phyloP scores from a whole-genome alignment of 2,329 filamentous ascomycete genomes.

The Monilinia polystroma region DNA sequence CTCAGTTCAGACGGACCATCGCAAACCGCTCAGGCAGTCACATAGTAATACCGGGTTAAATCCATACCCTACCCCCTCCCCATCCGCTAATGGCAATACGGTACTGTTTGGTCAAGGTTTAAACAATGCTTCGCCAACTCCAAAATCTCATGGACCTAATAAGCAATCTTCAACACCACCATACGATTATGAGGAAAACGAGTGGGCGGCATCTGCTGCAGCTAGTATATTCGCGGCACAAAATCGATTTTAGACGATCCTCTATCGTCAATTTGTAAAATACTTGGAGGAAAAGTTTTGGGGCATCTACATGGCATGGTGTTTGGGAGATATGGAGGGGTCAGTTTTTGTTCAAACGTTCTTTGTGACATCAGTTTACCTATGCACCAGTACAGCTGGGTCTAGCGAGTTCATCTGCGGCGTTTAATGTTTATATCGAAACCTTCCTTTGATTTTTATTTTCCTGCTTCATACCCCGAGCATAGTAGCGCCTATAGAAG shows the following conservation, averaged over 20 bases:
- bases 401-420: constrained; percentile 27
- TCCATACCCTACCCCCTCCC: constrained; percentile 65
- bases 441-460: constrained; percentile 30
- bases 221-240: constrained; percentile 77
- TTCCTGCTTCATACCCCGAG: constrained; percentile 34
- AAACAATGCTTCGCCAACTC: constrained; percentile 47
- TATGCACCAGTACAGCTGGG: constrained; percentile 24
- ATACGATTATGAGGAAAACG: constrained; percentile 89
- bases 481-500: constrained; percentile 30
- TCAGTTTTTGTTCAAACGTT: constrained; percentile 32
- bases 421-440: constrained; percentile 28
- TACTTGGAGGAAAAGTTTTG: constrained; percentile 40
- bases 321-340: constrained; percentile 35
- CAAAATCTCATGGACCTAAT: constrained; percentile 45
- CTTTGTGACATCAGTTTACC: constrained; percentile 30
- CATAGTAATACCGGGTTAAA: constrained; percentile 62
- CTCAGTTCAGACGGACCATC: constrained; percentile 43
- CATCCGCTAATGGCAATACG: constrained; percentile 80
- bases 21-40: constrained; percentile 58
- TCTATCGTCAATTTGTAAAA: constrained; percentile 36
- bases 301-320: constrained; percentile 41
- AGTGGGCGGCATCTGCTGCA: constrained; percentile 83
- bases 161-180: constrained; percentile 93
- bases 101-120: constrained; percentile 65
- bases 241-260: constrained; percentile 52